Evolutionary conservation across 352 stramenopile genomes (phyloP), one percentile per base, ranked within the genome.

Genomic region (Phytophthora litchii): DNA sequence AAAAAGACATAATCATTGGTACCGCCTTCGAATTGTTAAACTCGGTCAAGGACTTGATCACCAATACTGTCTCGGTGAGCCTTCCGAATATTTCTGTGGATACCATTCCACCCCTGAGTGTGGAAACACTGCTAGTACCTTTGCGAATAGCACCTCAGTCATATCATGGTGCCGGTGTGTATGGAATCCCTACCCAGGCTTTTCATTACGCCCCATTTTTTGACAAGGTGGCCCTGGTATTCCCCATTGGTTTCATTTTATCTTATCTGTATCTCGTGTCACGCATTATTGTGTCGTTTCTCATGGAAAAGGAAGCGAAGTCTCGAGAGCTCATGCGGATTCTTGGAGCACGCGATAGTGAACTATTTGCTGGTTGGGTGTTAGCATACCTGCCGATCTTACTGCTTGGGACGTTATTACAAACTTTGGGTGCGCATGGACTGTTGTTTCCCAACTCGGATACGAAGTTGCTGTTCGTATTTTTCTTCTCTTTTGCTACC

Each of bases 221-320:
- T 58, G 70, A 74, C 55, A 86, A 92, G 47, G 75, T 96, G 5
- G 54, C 60, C 2, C 57, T 85, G 29, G 75, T 96, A 8, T 94
- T 97, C 32, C 71, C 88, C 0, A 76, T 98, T 12, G 89, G 94
- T 27, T 98, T 98, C 47, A 79, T 98, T 25, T 54, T 98, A 19
- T 92, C 92, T 16, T 98, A 97, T 44, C 46, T 98, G 12, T 97
- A 97, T 66, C 83, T 86, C n/a, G 78, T 97, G 21, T 97, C 91
- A 16, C 77, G 90, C 21, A 77, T 98, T 5, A 78, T 98, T 36
- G 83, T 95, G 9, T 83, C 80, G n/a, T 75, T 98, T 41, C 76
- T 98, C 5, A 83, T 80, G 43, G 95, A 98, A 62, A 98, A 98
- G 53, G 95, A 98, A 65, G 90, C 78, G 5, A 75, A 74, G 0